Percentiles rank a stretch among this genome's conserved stretches.
Evolutionary conservation across 1,139 yeast species (phyloP).

Genomic region (Pichia norvegensis): DNA sequence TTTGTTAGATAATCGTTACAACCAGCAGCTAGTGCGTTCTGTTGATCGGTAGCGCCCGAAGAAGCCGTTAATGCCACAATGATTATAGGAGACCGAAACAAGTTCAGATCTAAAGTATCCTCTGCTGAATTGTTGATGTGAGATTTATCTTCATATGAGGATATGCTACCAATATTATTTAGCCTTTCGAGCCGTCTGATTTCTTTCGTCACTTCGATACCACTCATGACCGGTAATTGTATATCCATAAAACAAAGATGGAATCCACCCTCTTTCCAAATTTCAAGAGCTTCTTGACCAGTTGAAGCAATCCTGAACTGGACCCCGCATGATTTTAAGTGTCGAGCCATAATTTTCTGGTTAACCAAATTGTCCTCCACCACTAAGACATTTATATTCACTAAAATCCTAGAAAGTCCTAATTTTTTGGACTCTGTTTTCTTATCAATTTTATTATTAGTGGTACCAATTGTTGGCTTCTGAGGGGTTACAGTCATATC

Average conservation of each 20-base stretch:
- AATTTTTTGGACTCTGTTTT: constrained; percentile 14
- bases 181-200: constrained; percentile 75
- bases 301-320: constrained; percentile 82
- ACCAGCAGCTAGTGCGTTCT: constrained; percentile 91
- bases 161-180: constrained; percentile 66
- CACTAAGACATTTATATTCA: constrained; percentile 81
- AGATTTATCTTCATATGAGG: constrained; percentile 4
- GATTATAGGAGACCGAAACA: constrained; percentile 84
- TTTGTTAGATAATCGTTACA: constrained; percentile 96
- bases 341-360: constrained; percentile 89
- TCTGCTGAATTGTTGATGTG: constrained; percentile 21
- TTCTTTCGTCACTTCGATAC: constrained; percentile 86
- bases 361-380: constrained; percentile 96
- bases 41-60: constrained; percentile 77
- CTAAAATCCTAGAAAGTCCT: constrained; percentile 46
- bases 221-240: constrained; percentile 88
- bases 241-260: constrained; percentile 92
- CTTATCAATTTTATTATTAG: background rate
- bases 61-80: constrained; percentile 95
- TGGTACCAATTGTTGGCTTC: background rate
- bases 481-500: constrained; percentile 5
- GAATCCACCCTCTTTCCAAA: constrained; percentile 88
- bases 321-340: constrained; percentile 76
- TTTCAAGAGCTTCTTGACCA: constrained; percentile 87
- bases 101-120: constrained; percentile 48